Evolutionary conservation across 1,284 basidiomycete species (phyloP), one percentile per base, ranked within the genome.

Genomic region (Bothia castanella): DNA sequence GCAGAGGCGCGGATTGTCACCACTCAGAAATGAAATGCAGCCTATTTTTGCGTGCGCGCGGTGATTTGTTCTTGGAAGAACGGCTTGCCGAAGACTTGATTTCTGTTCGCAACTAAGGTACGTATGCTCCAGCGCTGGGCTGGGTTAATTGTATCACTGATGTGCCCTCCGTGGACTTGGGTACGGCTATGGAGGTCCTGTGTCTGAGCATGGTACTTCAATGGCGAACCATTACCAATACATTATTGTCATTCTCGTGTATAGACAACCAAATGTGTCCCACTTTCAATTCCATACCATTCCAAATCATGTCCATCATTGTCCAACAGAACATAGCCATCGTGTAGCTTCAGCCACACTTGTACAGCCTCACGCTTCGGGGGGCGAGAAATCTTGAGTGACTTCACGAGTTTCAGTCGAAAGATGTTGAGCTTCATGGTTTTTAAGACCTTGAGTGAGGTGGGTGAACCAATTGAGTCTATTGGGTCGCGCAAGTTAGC

Each of bases 211-310:
- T 43, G 25, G 51, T 21, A 27, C 21, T 40, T 39, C 13, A n/a
- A n/a, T 13, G n/a, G n/a, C 27, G 43, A 47, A 51, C 34, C 27
- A 31, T 32, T 16, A n/a, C 31, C 21, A 45, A 19, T 49, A 44
- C 10, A 42, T 45, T 51, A 25, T 48, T 21, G 17, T 51, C 32
- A 51, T 55, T 56, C 35, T 53, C 39, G 54, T 55, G 59, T 57
- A 53, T 55, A 62, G 61, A 79, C 62, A 64, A 69, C 53, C 11
- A 87, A 66, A 52, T 73, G 69, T 52, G 79, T 75, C 27, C 72
- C 76, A n/a, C 79, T 74, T 53, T 87, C 83, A 34, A 90, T 61
- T 3, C 87, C 87, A 62, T 83, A 78, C 85, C 87, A 89, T 47
- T 74, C 77, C 42, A 89, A 63, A 52, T 82, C 77, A 46, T 76